Conservation (phyloP, 1,284 basidiomycete genomes). For the Cutaneotrichosporon dermatis region DNA sequence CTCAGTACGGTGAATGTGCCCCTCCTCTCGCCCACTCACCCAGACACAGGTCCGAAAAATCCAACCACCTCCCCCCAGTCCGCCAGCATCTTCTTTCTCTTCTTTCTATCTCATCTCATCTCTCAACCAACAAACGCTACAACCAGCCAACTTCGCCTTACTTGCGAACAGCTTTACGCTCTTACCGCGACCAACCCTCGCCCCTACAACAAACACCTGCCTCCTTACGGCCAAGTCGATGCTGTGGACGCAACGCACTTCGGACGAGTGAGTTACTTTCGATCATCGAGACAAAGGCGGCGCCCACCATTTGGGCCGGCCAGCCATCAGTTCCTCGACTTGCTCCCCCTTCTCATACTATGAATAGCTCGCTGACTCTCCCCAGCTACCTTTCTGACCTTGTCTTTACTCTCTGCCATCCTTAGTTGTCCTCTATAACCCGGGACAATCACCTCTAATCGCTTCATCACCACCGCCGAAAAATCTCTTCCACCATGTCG, state of each 20-base stretch:
- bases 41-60: too few species aligned
- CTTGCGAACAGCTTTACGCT: too few species aligned
- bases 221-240: conserved; percentile 22
- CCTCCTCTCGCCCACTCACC: too few species aligned
- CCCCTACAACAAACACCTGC: neutral
- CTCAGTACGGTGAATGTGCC: too few species aligned
- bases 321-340: too few species aligned
- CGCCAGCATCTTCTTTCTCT: too few species aligned
- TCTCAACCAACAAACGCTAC: neutral
- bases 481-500: conserved; percentile 7
- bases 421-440: conserved; percentile 22
- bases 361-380: conserved; percentile 1
- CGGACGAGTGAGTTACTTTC: conserved; percentile 47
- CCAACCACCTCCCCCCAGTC: too few species aligned
- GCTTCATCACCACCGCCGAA: neutral
- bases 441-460: neutral
- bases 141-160: neutral
- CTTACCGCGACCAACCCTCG: neutral
- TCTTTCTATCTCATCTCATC: neutral
- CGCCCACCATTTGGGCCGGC: too few species aligned
- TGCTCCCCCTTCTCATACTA: too few species aligned
- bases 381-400: conserved; percentile 47
- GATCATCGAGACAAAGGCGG: neutral
- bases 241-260: conserved; percentile 47
- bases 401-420: conserved; percentile 40